These are phyloP conservation scores for sorghum (Sorghum bicolor) DNA, from an alignment of 176 grass and related monocot species.

Conservation along the genomic window Sorghum_bicolor_NCBIv3 NC_012875.2:59769001-59769500, in stretches of 20 bases:
- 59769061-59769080: too few species aligned
- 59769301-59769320: not conserved
- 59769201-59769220: not conserved
- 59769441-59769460: constrained; percentile 1
- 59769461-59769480: constrained; percentile 6
- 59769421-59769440: not conserved
- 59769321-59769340: constrained; percentile 44
- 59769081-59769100: too few species aligned
- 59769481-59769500: constrained; percentile 73
- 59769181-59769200: too few species aligned
- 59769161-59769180: too few species aligned
- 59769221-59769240: not conserved
- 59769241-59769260: not conserved
- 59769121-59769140: too few species aligned
- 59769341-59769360: constrained; percentile 81
- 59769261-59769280: not conserved
- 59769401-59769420: not conserved
- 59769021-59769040: too few species aligned
- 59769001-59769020: too few species aligned
- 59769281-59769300: not conserved
- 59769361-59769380: constrained; percentile 82
- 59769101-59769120: too few species aligned
- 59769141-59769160: too few species aligned
- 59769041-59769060: too few species aligned
- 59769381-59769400: constrained; percentile 80